Conservation (phyloP, 2,329 filamentous ascomycete genomes). For the Neofusicoccum cordaticola region DNA sequence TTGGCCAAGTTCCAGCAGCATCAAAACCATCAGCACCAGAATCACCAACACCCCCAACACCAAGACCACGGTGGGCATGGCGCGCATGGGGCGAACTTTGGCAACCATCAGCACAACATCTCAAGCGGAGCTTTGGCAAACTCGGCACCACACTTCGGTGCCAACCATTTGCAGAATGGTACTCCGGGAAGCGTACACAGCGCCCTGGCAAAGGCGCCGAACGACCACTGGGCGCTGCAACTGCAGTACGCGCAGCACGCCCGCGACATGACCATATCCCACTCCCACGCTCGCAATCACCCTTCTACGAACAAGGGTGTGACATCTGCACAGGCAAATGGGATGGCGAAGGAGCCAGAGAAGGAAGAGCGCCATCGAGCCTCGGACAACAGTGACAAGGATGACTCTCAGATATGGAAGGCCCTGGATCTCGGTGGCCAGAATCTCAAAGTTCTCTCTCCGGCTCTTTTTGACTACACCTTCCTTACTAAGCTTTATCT, state of each 20-base stretch:
- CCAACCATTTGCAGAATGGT: constrained; percentile 59
- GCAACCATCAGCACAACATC: constrained; percentile 61
- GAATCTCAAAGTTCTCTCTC: constrained; percentile 77
- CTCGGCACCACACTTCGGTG: constrained; percentile 61
- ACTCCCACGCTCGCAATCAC: constrained; percentile 73
- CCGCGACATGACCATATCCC: constrained; percentile 63
- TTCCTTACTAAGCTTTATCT: constrained; percentile 93
- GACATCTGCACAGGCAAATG: constrained; percentile 51
- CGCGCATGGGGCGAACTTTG: constrained; percentile 44
- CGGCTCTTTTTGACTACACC: constrained; percentile 76
- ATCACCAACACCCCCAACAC: constrained; percentile 61
- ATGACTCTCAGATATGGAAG: constrained; percentile 73
- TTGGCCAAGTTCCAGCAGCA: constrained; percentile 70
- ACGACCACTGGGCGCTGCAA: constrained; percentile 84
- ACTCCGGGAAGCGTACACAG: constrained; percentile 56
- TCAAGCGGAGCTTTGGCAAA: constrained; percentile 62
- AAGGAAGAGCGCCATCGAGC: constrained; percentile 64
- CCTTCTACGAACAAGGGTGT: constrained; percentile 69
- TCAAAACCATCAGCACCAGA: constrained; percentile 50
- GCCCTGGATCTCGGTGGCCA: constrained; percentile 96
- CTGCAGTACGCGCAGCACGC: constrained; percentile 75
- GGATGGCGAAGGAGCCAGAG: constrained; percentile 48
- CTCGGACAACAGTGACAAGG: constrained; percentile 49
- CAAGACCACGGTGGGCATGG: constrained; percentile 55
- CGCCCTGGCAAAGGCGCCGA: constrained; percentile 56